Evolutionary conservation across 2,329 filamentous ascomycete genomes (phyloP).

Genomic region (Podosphaera aphanis): DNA sequence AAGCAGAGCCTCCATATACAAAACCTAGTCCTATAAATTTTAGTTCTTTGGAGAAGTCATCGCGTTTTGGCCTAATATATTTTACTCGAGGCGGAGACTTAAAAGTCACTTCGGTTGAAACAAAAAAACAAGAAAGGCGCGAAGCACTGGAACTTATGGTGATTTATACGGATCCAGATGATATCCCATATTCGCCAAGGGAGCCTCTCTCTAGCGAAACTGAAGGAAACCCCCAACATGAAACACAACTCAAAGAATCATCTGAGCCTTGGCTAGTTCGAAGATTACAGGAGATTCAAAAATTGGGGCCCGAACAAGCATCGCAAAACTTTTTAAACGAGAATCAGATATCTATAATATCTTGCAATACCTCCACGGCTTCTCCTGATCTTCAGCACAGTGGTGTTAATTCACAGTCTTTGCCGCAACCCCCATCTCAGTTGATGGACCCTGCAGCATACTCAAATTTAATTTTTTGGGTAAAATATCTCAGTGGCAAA

Average conservation of each 20-base stretch:
- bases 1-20: constrained; percentile 26
- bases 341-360: background rate
- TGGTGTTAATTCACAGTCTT: constrained; percentile 1
- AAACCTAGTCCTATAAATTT: constrained; percentile 26
- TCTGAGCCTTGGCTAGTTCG: constrained; percentile 11
- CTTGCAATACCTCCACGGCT: constrained; percentile 3
- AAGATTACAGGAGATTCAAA: constrained; percentile 13
- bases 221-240: constrained; percentile 2
- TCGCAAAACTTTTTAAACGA: constrained; percentile 1
- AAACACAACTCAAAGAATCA: constrained; percentile 9
- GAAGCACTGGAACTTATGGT: constrained; percentile 36
- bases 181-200: constrained; percentile 16
- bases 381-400: constrained; percentile 6
- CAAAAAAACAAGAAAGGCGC: constrained; percentile 29
- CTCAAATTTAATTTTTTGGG: constrained; percentile 8
- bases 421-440: background rate
- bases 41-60: constrained; percentile 11
- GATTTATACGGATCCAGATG: constrained; percentile 15
- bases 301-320: constrained; percentile 13
- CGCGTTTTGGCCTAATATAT: constrained; percentile 25
- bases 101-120: constrained; percentile 29
- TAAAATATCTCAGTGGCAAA: constrained; percentile 21
- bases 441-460: constrained; percentile 7
- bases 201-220: constrained; percentile 10
- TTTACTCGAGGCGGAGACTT: constrained; percentile 29